Conservation (phyloP, 1,284 basidiomycete species). For the Quambalaria eucalypti region DNA sequence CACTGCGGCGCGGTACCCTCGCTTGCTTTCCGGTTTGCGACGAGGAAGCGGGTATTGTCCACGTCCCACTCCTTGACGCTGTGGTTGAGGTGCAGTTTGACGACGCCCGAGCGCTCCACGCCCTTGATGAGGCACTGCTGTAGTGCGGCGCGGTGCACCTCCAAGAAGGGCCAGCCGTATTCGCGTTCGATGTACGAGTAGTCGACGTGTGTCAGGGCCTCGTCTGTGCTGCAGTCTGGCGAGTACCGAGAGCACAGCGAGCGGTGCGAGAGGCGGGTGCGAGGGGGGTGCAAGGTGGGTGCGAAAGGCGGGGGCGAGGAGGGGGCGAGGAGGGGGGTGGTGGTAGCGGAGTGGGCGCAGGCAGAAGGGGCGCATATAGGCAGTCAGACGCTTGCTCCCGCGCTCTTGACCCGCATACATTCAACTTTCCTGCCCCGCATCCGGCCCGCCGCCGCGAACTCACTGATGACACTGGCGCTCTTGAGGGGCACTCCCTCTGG, state of each 20-base stretch:
- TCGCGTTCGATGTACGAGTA: slow-evolving; percentile 39
- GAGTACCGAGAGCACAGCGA: too few species aligned
- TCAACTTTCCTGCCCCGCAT: too few species aligned
- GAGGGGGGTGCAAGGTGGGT: too few species aligned
- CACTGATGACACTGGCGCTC: slow-evolving; percentile 37
- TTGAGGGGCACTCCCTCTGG: slow-evolving; percentile 40
- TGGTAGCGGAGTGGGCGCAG: too few species aligned
- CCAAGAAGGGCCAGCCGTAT: slow-evolving; percentile 41
- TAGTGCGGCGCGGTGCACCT: slow-evolving; percentile 46
- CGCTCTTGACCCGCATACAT: too few species aligned
- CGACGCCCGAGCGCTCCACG: slow-evolving; percentile 20
- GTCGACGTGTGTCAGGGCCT: slow-evolving; percentile 37
- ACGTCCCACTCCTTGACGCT: slow-evolving; percentile 43
- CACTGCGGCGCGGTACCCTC: slow-evolving; percentile 23
- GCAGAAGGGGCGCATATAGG: too few species aligned
- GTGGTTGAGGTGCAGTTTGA: slow-evolving; percentile 36
- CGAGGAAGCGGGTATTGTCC: slow-evolving; percentile 35
- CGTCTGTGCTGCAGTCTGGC: slow-evolving; percentile 38
- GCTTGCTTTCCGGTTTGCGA: slow-evolving; percentile 10
- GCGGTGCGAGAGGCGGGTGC: too few species aligned
- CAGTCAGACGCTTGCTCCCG: too few species aligned
- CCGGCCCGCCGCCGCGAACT: too few species aligned
- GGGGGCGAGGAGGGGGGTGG: too few species aligned
- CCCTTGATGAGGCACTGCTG: slow-evolving; percentile 39
- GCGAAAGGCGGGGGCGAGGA: too few species aligned